Percentiles rank a stretch among this genome's conserved stretches.
Evolutionary conservation across 2,329 filamentous ascomycete genomes (phyloP).

Genomic region (Ilyonectria robusta): DNA sequence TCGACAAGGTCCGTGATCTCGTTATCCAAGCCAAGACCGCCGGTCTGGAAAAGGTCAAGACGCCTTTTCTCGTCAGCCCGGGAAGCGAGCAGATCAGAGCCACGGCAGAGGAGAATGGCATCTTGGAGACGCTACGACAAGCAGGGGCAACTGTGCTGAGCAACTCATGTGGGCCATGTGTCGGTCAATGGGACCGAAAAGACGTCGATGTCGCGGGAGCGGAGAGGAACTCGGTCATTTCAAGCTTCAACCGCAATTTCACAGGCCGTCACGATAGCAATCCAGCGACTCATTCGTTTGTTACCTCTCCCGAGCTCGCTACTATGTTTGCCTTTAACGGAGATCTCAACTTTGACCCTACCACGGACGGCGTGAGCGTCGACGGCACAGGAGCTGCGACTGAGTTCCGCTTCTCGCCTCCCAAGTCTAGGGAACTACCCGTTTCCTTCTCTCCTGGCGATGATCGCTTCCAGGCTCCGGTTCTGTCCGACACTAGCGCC

Average conservation of each 20-base stretch:
- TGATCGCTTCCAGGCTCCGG: conserved; percentile 46
- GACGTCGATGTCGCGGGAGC: conserved; percentile 47
- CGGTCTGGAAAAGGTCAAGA: conserved; percentile 48
- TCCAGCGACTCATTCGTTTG: conserved; percentile 63
- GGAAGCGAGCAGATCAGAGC: conserved; percentile 54
- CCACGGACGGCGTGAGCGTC: not conserved
- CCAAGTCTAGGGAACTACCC: conserved; percentile 47
- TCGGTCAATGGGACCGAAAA: conserved; percentile 53
- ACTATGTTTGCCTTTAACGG: conserved; percentile 59
- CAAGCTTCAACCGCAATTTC: conserved; percentile 56
- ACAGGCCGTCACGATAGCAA: conserved; percentile 55
- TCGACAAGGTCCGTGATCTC: conserved; percentile 49
- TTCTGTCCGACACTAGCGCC: conserved; percentile 33
- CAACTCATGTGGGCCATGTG: conserved; percentile 54
- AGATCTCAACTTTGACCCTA: conserved; percentile 52
- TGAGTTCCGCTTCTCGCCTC: conserved; percentile 47
- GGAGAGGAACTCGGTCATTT: conserved; percentile 52
- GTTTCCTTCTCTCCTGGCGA: conserved; percentile 41
- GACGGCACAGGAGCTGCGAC: not conserved
- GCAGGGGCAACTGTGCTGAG: conserved; percentile 51
- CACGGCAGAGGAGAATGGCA: conserved; percentile 49
- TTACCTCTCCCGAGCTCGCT: conserved; percentile 63
- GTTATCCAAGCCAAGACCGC: conserved; percentile 49
- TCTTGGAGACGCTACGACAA: conserved; percentile 46
- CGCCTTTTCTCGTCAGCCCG: conserved; percentile 50